phyloP scores from a whole-genome alignment of 2,329 filamentous ascomycete species.

The Tolypocladium guangdongense region DNA sequence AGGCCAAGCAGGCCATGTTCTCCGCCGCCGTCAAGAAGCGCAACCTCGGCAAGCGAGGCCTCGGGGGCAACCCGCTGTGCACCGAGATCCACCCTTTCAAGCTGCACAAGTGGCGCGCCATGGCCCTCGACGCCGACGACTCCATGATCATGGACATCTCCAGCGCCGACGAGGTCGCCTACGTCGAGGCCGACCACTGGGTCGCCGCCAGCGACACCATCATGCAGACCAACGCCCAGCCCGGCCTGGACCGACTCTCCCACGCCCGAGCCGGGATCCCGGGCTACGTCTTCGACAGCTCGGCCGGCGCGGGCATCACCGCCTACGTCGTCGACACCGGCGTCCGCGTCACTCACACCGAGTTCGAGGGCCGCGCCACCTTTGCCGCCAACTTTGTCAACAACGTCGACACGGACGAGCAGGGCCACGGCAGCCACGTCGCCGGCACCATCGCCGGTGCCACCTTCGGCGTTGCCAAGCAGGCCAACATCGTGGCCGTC shows the following conservation, averaged over 20 bases:
- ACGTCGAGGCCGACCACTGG: conserved; percentile 41
- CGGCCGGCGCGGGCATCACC: conserved; percentile 43
- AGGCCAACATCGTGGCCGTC: conserved; percentile 41
- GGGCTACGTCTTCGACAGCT: conserved; percentile 36
- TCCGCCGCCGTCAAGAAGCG: conserved; percentile 41
- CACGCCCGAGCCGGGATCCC: conserved; percentile 21
- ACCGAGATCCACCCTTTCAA: conserved; percentile 33
- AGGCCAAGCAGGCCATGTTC: conserved; percentile 37
- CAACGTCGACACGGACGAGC: conserved; percentile 38
- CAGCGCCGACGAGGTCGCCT: conserved; percentile 36
- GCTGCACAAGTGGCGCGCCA: conserved; percentile 40
- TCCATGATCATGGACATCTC: conserved; percentile 37
- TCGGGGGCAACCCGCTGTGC: conserved; percentile 36
- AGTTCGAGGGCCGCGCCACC: conserved; percentile 45
- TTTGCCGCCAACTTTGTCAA: conserved; percentile 43
- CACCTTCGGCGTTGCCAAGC: conserved; percentile 53
- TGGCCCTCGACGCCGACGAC: conserved; percentile 41
- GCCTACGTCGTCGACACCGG: conserved; percentile 58
- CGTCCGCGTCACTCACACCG: conserved; percentile 41
- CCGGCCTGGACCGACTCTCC: conserved; percentile 43
- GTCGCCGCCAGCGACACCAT: conserved; percentile 33
- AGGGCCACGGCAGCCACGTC: conserved; percentile 55
- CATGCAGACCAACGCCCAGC: conserved; percentile 41
- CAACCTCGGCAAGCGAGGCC: conserved; percentile 41
- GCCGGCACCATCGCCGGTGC: conserved; percentile 49